phyloP scores from a whole-genome alignment of 192 early-diverging fungal genomes.

The Pilaira anomala region DNA sequence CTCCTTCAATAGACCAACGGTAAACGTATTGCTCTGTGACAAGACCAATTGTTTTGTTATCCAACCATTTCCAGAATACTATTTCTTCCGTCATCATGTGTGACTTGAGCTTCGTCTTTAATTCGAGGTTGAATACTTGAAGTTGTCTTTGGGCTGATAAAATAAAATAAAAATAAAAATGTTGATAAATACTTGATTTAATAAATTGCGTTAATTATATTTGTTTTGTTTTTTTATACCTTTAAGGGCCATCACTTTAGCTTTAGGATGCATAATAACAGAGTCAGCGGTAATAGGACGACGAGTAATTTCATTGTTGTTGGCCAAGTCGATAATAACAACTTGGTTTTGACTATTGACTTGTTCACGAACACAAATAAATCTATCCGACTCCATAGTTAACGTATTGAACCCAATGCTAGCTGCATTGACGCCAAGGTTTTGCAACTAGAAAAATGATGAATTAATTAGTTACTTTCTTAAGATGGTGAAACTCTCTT shows the following conservation, averaged over 20 bases:
- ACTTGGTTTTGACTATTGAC: slow-evolving; percentile 84
- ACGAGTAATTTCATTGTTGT: slow-evolving; percentile 77
- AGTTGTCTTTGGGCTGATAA: slow-evolving; percentile 76
- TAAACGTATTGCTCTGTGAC: slow-evolving; percentile 87
- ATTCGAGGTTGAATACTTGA: slow-evolving; percentile 96
- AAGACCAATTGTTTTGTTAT: slow-evolving; percentile 76
- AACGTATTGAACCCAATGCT: slow-evolving; percentile 97
- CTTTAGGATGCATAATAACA: slow-evolving; percentile 95
- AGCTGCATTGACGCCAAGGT: slow-evolving; percentile 84
- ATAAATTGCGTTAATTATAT: background rate
- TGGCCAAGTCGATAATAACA: slow-evolving; percentile 91
- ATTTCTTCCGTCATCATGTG: slow-evolving; percentile 90
- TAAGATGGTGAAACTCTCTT: background rate
- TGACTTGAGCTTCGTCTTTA: slow-evolving; percentile 95
- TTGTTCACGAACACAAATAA: slow-evolving; percentile 95
- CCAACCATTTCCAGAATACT: slow-evolving; percentile 96
- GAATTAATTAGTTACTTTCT: no score
- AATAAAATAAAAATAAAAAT: background rate
- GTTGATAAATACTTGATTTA: background rate
- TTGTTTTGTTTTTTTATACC: slow-evolving; percentile 42
- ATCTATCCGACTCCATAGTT: slow-evolving; percentile 97
- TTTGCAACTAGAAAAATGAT: slow-evolving; percentile 66
- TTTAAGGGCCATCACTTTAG: slow-evolving; percentile 95
- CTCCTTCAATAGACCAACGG: slow-evolving; percentile 97
- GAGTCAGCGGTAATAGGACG: slow-evolving; percentile 96